Evolutionary conservation across 352 stramenopile genomes (phyloP), one percentile per base, ranked within the genome.

Genomic region (Phytophthora ramorum): DNA sequence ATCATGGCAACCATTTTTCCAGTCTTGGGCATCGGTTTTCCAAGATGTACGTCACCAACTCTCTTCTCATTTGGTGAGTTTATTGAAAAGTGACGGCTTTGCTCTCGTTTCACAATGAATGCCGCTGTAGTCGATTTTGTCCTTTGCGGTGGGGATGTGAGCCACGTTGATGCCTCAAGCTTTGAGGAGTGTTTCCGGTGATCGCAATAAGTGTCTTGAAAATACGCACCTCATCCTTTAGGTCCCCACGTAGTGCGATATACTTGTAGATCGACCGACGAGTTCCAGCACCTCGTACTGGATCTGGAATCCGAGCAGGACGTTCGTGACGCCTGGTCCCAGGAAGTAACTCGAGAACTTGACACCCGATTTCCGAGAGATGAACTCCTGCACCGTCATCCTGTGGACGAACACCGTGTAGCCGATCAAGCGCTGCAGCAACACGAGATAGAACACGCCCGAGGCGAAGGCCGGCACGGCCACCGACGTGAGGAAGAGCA

Each of bases 151-250:
- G 2, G 87, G 89, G 48, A 96, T 95, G 73, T 96, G 85, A 47
- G 95, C 94, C 32, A 95, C 70, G 55, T 93, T 95, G 6, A 67
- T 85, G 7, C 89, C 89, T 13, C 87, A 95, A 56, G 95, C 87
- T 62, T 95, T 94, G 52, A 86, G 64, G 20, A 96, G 58, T 32
- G 87, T 95, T 66, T 96, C 89, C 0, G 89, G 89, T 2, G 89
- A 96, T 14, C 89, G 81, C 51, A 96, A 54, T 7, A 96, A 96
- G 76, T 22, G 87, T 95, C 69, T 96, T 87, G 60, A 96, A 96
- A 46, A 96, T 89, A 4, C 87, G 79, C 3, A 95, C 84, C 78
- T 96, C 89, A 58, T 96, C 89, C 50, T 95, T 95, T 16, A 96
- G 48, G 66, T 96, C 7, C 89, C 89, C 20, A 96, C 82, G 46